Percentiles rank a stretch among this genome's conserved stretches.
These are phyloP conservation scores for Rehmannia glutinosa DNA, from an alignment of 257 asterid genomes.

Conservation along the genomic window DNA sequence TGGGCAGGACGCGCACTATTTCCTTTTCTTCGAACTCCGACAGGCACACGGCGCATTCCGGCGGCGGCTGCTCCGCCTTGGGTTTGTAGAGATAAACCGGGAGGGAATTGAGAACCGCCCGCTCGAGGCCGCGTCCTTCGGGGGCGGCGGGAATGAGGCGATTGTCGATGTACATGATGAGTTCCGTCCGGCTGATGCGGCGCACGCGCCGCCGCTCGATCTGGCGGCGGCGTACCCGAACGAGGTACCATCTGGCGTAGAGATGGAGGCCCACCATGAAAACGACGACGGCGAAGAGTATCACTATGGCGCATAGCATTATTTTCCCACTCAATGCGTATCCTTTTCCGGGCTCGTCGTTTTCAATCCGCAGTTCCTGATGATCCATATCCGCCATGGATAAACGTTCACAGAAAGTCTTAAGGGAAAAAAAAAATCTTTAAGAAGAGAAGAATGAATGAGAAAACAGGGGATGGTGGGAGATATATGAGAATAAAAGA, in stretches of 20 bases:
- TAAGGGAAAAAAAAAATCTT: not conserved
- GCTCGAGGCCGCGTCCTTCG: slow-evolving; percentile 55
- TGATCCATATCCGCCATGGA: slow-evolving; percentile 14
- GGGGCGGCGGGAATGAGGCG: slow-evolving; percentile 15
- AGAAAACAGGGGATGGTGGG: not conserved
- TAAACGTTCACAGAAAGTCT: not conserved
- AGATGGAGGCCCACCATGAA: slow-evolving; percentile 63
- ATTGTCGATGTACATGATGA: slow-evolving; percentile 47
- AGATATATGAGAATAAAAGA: slow-evolving; percentile 6
- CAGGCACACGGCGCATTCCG: slow-evolving; percentile 76
- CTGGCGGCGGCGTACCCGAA: slow-evolving; percentile 51
- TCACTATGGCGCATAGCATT: slow-evolving; percentile 55
- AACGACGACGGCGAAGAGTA: slow-evolving; percentile 54
- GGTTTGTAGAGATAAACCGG: slow-evolving; percentile 44
- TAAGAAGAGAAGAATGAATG: not conserved
- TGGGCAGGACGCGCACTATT: slow-evolving; percentile 55
- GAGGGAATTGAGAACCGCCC: slow-evolving; percentile 44
- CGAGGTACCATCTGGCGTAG: slow-evolving; percentile 53
- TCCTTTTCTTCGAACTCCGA: slow-evolving; percentile 71
- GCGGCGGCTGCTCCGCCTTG: slow-evolving; percentile 27
- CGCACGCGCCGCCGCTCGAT: slow-evolving; percentile 45
- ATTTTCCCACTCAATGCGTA: slow-evolving; percentile 66
- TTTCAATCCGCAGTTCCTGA: not conserved
- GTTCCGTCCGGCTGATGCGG: slow-evolving; percentile 34
- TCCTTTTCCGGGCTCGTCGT: slow-evolving; percentile 12